Conservation (phyloP, 345 rosid genomes). For the Eucalyptus cloeziana region DNA sequence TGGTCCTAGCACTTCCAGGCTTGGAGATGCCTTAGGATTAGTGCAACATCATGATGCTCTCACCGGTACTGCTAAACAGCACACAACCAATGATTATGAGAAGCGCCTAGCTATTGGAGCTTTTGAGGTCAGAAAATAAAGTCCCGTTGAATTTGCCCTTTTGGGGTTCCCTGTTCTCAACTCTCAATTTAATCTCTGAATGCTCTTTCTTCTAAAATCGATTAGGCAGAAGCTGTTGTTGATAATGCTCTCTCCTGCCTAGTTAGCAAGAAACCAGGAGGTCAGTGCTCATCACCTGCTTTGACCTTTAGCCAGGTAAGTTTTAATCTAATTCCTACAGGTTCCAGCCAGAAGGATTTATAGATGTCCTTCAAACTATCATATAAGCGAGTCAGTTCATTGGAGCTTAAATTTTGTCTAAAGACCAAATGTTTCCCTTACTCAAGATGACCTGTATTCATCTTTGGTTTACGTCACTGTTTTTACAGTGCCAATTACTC, state of each 20-base stretch:
- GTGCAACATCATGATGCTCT: slow-evolving; percentile 91
- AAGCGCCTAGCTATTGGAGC: slow-evolving; percentile 64
- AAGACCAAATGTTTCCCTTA: not conserved
- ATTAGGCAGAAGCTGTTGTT: slow-evolving; percentile 47
- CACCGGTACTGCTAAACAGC: slow-evolving; percentile 81
- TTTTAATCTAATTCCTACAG: not conserved
- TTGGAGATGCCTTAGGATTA: slow-evolving; percentile 73
- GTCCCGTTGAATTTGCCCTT: not conserved
- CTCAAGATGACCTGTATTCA: not conserved
- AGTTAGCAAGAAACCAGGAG: slow-evolving; percentile 16
- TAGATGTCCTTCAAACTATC: not conserved
- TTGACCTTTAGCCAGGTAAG: slow-evolving; percentile 45
- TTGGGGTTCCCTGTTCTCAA: not conserved
- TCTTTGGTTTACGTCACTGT: not conserved
- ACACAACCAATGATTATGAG: slow-evolving; percentile 65
- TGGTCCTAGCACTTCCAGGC: slow-evolving; percentile 36
- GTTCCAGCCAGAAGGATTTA: not conserved
- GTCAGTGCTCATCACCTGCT: slow-evolving; percentile 23
- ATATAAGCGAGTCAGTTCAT: not conserved
- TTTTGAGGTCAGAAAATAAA: slow-evolving; percentile 31
- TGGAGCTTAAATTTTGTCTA: not conserved
- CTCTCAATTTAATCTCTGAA: not conserved
- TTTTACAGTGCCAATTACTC: slow-evolving; percentile 59
- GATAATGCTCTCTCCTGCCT: slow-evolving; percentile 56
- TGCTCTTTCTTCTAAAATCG: not conserved